Evolutionary conservation across 306 rosid genomes (phyloP).

Genomic region (Phaseolus lunatus): DNA sequence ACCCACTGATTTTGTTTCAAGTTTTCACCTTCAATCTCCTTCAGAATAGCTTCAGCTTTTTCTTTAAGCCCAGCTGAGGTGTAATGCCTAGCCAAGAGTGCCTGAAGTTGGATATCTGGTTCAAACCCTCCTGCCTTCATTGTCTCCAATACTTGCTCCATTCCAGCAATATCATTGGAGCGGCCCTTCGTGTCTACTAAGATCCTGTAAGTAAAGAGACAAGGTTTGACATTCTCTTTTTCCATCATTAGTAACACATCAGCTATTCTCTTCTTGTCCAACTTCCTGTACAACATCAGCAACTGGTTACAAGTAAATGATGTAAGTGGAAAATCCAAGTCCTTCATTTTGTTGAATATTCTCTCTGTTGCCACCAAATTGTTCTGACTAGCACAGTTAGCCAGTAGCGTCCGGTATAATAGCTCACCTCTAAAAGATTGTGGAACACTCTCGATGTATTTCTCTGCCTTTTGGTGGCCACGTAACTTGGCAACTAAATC

Average conservation of each 20-base stretch:
- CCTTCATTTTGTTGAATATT: slow-evolving; percentile 79
- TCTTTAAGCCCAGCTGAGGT: slow-evolving; percentile 62
- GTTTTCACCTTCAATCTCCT: slow-evolving; percentile 72
- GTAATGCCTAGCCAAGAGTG: slow-evolving; percentile 68
- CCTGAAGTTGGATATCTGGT: slow-evolving; percentile 49
- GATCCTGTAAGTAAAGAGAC: slow-evolving; percentile 62
- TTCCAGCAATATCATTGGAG: slow-evolving; percentile 70
- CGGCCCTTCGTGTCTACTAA: slow-evolving; percentile 70
- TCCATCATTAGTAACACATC: slow-evolving; percentile 82
- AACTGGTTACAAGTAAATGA: slow-evolving; percentile 76
- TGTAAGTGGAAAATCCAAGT: slow-evolving; percentile 64
- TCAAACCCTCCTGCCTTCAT: slow-evolving; percentile 80
- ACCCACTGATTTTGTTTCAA: slow-evolving; percentile 48
- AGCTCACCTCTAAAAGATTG: slow-evolving; percentile 72
- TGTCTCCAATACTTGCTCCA: slow-evolving; percentile 73
- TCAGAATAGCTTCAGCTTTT: slow-evolving; percentile 68
- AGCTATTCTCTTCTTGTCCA: slow-evolving; percentile 73
- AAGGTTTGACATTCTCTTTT: slow-evolving; percentile 70
- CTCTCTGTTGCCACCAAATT: slow-evolving; percentile 66
- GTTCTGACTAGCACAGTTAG: slow-evolving; percentile 55
- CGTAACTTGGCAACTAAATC: slow-evolving; percentile 78
- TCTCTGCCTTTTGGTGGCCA: slow-evolving; percentile 72
- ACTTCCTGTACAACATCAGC: slow-evolving; percentile 74
- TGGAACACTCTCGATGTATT: slow-evolving; percentile 64
- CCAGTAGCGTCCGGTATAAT: slow-evolving; percentile 67